Base-by-base conservation (phyloP, 345 rosid species). In the Rhodomyrtus tomentosa region DNA sequence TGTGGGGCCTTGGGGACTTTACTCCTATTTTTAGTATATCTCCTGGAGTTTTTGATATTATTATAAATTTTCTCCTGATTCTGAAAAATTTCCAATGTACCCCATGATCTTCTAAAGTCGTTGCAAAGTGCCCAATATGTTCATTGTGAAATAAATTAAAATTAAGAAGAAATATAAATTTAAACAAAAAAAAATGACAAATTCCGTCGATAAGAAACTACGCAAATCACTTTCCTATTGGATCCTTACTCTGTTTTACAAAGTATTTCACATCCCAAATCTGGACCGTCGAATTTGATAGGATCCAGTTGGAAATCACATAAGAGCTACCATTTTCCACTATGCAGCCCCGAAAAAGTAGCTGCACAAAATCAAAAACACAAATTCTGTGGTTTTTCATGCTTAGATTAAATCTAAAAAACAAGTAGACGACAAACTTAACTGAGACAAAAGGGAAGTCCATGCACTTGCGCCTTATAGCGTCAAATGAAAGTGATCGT, bases 11-110 rank as follows among this genome's bases (percentile, higher is more conserved):
- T n/a, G n/a, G n/a, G n/a, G n/a, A n/a, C n/a, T n/a, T n/a, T n/a
- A n/a, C n/a, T n/a, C n/a, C n/a, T n/a, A n/a, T n/a, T n/a, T n/a
- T 25, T 0, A 6, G 15, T 25, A 10, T 25, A 25, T 0, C 0
- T 36, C 20, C 32, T 6, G 14, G 38, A 27, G 27, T 56, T 56
- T n/a, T 8, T n/a, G n/a, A 56, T 12, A 6, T 0, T 0, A 12
- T n/a, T 56, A n/a, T 3, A 5, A 56, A 56, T 11, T 12, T 15
- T 15, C 32, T n/a, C 18, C 68, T 13, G 15, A 0, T 27, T 16
- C 3, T 13, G 18, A 3, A 27, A 29, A 58, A 2, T 58, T 58
- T 58, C 6, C 21, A 29, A 32, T 62, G 2, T 16, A 32, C 18
- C 22, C 9, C 74, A 32, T 62, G 0, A 62, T 62, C 5, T 62